phyloP scores from a whole-genome alignment of 2,329 filamentous ascomycete species.

The Septoria petroselini region DNA sequence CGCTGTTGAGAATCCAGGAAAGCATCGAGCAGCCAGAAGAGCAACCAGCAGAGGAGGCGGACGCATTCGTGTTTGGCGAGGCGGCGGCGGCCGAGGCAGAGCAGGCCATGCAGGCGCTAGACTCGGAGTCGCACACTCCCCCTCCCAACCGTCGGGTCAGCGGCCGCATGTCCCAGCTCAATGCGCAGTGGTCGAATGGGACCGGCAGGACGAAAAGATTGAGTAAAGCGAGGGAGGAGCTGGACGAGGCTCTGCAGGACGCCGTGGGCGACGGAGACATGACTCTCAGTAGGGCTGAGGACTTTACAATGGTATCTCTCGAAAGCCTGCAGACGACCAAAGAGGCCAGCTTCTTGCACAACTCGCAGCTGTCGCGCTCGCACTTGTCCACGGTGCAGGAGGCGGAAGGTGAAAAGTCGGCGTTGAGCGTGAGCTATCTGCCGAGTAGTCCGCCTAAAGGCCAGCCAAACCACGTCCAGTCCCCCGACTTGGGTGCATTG shows the following conservation, averaged over 20 bases:
- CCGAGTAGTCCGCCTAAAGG: constrained; percentile 35
- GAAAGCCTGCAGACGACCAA: constrained; percentile 44
- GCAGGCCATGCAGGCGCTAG: constrained; percentile 11
- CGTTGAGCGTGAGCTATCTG: constrained; percentile 30
- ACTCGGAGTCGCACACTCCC: constrained; percentile 14
- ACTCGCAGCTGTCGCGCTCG: constrained; percentile 9
- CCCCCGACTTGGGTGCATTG: constrained; percentile 21
- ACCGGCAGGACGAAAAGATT: constrained; percentile 28
- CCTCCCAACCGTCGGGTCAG: constrained; percentile 16
- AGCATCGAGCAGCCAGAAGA: constrained; percentile 9
- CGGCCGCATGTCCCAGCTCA: constrained; percentile 20
- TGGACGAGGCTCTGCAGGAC: constrained; percentile 34
- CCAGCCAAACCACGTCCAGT: constrained; percentile 9
- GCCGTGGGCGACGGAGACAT: constrained; percentile 42
- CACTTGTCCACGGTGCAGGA: constrained; percentile 10
- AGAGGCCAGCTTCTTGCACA: constrained; percentile 24
- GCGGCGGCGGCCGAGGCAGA: constrained; percentile 6
- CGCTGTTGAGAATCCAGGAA: constrained; percentile 3
- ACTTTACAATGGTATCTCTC: constrained; percentile 52
- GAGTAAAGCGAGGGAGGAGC: constrained; percentile 33
- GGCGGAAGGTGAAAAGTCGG: constrained; percentile 21
- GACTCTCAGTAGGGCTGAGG: constrained; percentile 49
- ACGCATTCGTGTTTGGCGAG: background rate
- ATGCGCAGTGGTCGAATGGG: constrained; percentile 16
- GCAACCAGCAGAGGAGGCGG: background rate